Evolutionary conservation across 306 rosid species (phyloP).

Genomic region (Biancaea sappan): DNA sequence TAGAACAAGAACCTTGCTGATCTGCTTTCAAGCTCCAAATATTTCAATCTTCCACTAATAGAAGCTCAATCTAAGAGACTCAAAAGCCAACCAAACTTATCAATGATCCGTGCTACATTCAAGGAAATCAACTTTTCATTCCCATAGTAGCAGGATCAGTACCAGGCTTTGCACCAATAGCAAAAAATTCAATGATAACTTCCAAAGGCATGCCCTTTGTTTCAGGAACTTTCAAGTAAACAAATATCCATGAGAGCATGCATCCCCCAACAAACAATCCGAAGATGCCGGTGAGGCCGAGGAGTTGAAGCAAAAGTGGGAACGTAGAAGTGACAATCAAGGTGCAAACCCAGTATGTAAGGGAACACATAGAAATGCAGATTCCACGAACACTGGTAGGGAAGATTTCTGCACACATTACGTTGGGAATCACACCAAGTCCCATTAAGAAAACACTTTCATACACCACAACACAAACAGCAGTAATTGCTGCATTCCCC

Average conservation of each 20-base stretch:
- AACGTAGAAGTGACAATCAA: conserved; percentile 54
- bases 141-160: conserved; percentile 46
- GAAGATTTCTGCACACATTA: conserved; percentile 70
- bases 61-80: conserved; percentile 19
- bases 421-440: conserved; percentile 64
- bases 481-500: conserved; percentile 50
- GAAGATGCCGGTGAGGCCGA: conserved; percentile 63
- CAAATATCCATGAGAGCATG: conserved; percentile 65
- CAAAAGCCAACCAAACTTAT: conserved; percentile 8
- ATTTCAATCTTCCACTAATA: conserved; percentile 24
- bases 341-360: conserved; percentile 64
- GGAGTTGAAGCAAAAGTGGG: conserved; percentile 55
- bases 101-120: conserved; percentile 6
- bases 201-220: conserved; percentile 85
- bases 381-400: conserved; percentile 69
- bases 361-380: conserved; percentile 69
- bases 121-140: conserved; percentile 34
- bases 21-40: conserved; percentile 1
- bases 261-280: conserved; percentile 55
- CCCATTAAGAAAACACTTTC: conserved; percentile 74
- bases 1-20: background rate
- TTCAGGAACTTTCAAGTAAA: conserved; percentile 70
- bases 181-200: conserved; percentile 72
- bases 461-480: conserved; percentile 52
- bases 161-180: conserved; percentile 58